A percentile compares a stretch with the other conserved stretches of the same genome.
Evolutionary conservation across 1,139 yeast genomes (phyloP).

Genomic region (Wickerhamomyces sp.): DNA sequence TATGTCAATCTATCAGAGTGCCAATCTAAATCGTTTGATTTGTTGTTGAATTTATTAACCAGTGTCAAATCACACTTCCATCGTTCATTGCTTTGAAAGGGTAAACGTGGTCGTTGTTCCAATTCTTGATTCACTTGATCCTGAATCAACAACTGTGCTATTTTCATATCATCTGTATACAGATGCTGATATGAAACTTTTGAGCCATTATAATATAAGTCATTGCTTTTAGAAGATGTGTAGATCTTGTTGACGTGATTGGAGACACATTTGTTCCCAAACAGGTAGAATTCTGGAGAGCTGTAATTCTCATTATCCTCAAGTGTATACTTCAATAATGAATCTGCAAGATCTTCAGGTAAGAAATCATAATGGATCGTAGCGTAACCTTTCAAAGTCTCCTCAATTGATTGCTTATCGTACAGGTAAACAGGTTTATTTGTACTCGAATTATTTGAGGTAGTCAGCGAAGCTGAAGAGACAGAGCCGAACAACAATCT

Average conservation of each 20-base stretch:
- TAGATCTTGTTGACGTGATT: constrained; percentile 40
- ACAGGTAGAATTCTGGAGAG: constrained; percentile 46
- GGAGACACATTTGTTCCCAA: constrained; percentile 54
- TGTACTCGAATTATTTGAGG: constrained; percentile 15
- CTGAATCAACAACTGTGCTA: constrained; percentile 39
- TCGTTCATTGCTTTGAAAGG: constrained; percentile 29
- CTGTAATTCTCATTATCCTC: constrained; percentile 35
- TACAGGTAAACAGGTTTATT: constrained; percentile 27
- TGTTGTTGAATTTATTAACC: constrained; percentile 48
- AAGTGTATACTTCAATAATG: constrained; percentile 36
- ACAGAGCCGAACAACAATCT: constrained; percentile 11
- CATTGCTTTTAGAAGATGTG: constrained; percentile 23
- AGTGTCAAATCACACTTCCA: constrained; percentile 55
- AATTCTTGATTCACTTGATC: constrained; percentile 37
- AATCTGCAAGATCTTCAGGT: constrained; percentile 42
- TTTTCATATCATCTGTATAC: constrained; percentile 35
- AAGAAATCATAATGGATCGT: constrained; percentile 47
- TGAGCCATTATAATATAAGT: constrained; percentile 35
- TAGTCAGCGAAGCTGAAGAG: background rate
- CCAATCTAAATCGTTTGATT: constrained; percentile 54
- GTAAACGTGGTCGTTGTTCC: constrained; percentile 23
- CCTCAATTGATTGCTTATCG: constrained; percentile 38
- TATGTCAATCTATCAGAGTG: constrained; percentile 69
- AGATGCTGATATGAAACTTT: constrained; percentile 20
- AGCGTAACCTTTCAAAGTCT: constrained; percentile 41